These are phyloP conservation scores for Coemansia sp. DNA, from an alignment of 192 early-diverging fungal genomes.

Conservation along the genomic window DNA sequence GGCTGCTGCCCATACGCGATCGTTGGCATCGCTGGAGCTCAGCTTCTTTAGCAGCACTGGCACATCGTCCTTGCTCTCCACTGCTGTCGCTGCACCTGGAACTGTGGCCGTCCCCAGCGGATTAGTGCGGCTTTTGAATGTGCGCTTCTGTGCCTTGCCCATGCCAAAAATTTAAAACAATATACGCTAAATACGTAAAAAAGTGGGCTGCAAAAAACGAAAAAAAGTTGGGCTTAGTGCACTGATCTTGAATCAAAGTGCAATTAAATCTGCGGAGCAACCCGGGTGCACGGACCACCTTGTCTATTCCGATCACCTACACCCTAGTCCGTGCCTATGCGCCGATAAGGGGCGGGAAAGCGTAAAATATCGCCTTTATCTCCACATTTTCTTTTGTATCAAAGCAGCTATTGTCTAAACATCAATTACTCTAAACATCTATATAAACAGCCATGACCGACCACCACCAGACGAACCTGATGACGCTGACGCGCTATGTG, in stretches of 20 bases:
- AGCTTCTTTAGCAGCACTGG: constrained; percentile 59
- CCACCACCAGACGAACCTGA: constrained; percentile 82
- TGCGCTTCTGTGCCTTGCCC: constrained; percentile 51
- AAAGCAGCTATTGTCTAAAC: background rate
- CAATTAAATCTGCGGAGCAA: constrained; percentile 4
- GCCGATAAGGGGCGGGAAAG: background rate
- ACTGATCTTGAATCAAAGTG: background rate
- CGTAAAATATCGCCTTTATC: background rate
- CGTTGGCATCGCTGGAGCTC: constrained; percentile 62
- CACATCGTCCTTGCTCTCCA: constrained; percentile 37
- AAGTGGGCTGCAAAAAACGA: background rate
- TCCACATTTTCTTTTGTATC: background rate
- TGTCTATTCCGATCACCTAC: background rate
- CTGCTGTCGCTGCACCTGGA: constrained; percentile 20
- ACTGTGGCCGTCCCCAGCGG: constrained; percentile 31
- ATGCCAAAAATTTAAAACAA: constrained; percentile 18
- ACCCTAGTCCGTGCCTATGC: constrained; percentile 9
- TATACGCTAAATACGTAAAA: background rate
- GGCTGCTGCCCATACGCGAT: constrained; percentile 86
- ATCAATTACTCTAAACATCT: background rate
- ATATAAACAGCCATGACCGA: constrained; percentile 42
- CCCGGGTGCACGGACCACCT: constrained; percentile 8
- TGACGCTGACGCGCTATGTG: constrained; percentile 91
- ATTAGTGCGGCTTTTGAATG: constrained; percentile 47
- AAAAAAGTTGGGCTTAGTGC: background rate